Evolutionary conservation across 805 yeast genomes (phyloP).

Genomic region (Pachysolen tannophilus): DNA sequence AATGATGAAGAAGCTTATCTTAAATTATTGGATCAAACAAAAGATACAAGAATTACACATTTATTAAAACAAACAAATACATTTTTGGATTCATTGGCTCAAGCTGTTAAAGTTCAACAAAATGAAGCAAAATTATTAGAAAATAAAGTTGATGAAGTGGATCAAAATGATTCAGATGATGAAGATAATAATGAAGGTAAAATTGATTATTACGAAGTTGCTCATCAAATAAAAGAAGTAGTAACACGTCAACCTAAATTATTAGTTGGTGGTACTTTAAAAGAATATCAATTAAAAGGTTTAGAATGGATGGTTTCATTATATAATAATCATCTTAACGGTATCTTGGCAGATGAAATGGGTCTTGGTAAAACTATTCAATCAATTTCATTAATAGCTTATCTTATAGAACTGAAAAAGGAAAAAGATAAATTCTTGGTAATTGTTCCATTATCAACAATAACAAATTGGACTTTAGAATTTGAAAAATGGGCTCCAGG

Average conservation of each 20-base stretch:
- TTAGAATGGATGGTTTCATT: conserved; percentile 62
- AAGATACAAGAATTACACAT: conserved; percentile 82
- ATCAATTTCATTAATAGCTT: conserved; percentile 68
- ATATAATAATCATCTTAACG: conserved; percentile 52
- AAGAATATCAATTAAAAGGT: conserved; percentile 67
- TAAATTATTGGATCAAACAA: conserved; percentile 76
- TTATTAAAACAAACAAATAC: conserved; percentile 71
- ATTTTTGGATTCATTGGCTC: conserved; percentile 70
- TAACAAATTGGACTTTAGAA: conserved; percentile 80
- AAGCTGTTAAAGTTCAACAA: conserved; percentile 75
- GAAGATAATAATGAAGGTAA: conserved; percentile 59
- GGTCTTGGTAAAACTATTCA: conserved; percentile 66
- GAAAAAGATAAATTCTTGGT: conserved; percentile 66
- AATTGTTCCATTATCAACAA: conserved; percentile 76
- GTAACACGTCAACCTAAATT: conserved; percentile 59
- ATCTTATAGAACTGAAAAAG: conserved; percentile 60
- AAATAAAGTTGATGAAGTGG: conserved; percentile 22
- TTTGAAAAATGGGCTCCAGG: conserved; percentile 89
- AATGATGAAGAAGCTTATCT: conserved; percentile 86
- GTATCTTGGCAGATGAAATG: conserved; percentile 63
- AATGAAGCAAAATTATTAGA: conserved; percentile 28
- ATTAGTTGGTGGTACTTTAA: conserved; percentile 69
- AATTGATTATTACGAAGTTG: conserved; percentile 75
- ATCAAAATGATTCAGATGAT: conserved; percentile 21
- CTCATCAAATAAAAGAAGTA: conserved; percentile 65